Percentiles rank a stretch among this genome's conserved stretches.
phyloP scores from a whole-genome alignment of 208 protist species.

The Borovskyia barvae region DNA sequence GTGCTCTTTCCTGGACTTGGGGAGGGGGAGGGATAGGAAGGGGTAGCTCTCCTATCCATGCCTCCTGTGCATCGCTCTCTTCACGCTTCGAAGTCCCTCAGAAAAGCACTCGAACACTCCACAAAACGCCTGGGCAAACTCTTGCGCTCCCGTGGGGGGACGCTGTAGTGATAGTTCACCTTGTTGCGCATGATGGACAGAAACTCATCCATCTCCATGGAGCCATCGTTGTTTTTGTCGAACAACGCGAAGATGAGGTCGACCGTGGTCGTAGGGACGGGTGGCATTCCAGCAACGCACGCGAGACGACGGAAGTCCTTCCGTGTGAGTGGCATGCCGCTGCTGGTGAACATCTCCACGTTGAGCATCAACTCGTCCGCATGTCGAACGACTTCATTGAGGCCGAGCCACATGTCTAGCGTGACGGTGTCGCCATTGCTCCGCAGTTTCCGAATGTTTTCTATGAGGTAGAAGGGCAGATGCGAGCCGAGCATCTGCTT shows the following conservation, averaged over 20 bases:
- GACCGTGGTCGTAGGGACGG: slow-evolving; percentile 31
- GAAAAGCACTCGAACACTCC: slow-evolving; percentile 42
- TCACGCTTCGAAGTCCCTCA: slow-evolving; percentile 5
- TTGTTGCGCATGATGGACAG: slow-evolving; percentile 78
- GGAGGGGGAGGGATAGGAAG: too few species aligned
- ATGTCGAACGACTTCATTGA: slow-evolving; percentile 68
- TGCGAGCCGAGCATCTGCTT: slow-evolving; percentile 81
- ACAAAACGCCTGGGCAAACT: slow-evolving; percentile 49
- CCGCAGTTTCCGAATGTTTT: slow-evolving; percentile 74
- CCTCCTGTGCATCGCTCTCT: neutral
- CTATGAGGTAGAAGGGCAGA: slow-evolving; percentile 76
- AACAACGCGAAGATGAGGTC: slow-evolving; percentile 80
- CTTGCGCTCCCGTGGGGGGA: slow-evolving; percentile 29
- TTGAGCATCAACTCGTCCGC: slow-evolving; percentile 48
- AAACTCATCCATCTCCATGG: slow-evolving; percentile 84
- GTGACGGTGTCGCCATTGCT: slow-evolving; percentile 38
- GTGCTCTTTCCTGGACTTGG: too few species aligned
- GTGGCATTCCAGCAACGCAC: slow-evolving; percentile 39
- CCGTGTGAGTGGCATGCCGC: slow-evolving; percentile 54
- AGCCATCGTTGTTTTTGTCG: slow-evolving; percentile 81
- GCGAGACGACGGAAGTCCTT: slow-evolving; percentile 61
- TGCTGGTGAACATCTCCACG: slow-evolving; percentile 66
- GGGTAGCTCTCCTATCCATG: too few species aligned
- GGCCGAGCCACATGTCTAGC: slow-evolving; percentile 71
- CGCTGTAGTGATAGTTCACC: slow-evolving; percentile 64